Conservation (phyloP, 1,284 basidiomycete species). For the Ustilago hordei region DNA sequence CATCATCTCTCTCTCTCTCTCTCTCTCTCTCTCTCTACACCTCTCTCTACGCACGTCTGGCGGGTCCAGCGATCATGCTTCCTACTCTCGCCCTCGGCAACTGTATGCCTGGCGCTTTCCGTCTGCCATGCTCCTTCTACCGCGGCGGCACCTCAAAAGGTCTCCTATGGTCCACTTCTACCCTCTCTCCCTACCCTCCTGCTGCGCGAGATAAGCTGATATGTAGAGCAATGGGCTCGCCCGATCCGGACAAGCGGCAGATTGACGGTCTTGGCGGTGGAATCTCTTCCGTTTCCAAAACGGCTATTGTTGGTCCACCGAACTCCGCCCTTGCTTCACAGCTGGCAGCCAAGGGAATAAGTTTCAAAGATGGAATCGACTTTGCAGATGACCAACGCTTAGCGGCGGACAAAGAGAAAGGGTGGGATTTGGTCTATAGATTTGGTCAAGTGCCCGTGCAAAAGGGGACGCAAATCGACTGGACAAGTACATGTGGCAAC, state of each 20-base stretch:
- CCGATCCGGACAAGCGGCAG: constrained; percentile 81
- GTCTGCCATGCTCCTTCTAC: constrained; percentile 50
- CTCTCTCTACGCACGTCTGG: not conserved
- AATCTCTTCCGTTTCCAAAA: constrained; percentile 81
- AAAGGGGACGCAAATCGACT: constrained; percentile 51
- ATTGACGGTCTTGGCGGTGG: constrained; percentile 82
- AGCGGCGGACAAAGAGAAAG: constrained; percentile 22
- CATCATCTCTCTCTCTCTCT: not conserved
- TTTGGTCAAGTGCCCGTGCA: constrained; percentile 68
- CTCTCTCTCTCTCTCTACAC: not conserved
- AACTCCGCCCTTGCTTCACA: constrained; percentile 8
- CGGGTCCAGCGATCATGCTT: constrained; percentile 16
- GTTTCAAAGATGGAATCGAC: constrained; percentile 42
- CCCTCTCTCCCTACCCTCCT: constrained; percentile 48
- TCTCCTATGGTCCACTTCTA: constrained; percentile 77
- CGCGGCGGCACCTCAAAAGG: constrained; percentile 84
- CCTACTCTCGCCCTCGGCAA: constrained; percentile 11
- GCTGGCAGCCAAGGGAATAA: not conserved
- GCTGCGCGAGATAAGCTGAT: constrained; percentile 74
- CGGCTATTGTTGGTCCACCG: constrained; percentile 75
- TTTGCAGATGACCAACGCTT: constrained; percentile 47
- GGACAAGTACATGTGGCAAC: constrained; percentile 67
- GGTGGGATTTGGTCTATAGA: constrained; percentile 65
- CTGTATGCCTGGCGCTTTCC: constrained; percentile 9
- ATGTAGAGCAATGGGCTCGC: constrained; percentile 78